A percentile compares a stretch with the other conserved stretches of the same genome.
Evolutionary conservation across 768 basidiomycete genomes (phyloP).

Genomic region (Daedaleopsis sinensis): DNA sequence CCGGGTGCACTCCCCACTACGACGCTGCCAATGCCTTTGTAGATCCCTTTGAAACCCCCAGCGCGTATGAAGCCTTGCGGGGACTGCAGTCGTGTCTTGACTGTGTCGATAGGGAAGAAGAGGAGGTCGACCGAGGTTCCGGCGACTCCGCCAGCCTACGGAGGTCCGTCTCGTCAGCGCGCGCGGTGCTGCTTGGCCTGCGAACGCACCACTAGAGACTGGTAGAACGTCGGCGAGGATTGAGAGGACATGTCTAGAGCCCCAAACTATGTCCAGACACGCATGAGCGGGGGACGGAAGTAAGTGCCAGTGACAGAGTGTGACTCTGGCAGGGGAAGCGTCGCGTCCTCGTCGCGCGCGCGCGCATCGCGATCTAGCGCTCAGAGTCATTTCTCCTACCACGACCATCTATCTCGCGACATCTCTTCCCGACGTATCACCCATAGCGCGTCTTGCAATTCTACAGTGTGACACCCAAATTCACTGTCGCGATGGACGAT

Average conservation of each 20-base stretch:
- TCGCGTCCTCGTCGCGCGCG: slow-evolving; percentile 2
- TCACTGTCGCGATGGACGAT: slow-evolving; percentile 56
- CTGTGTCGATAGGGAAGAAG: slow-evolving; percentile 95
- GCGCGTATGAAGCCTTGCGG: slow-evolving; percentile 81
- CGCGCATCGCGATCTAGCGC: slow-evolving; percentile 1
- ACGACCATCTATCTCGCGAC: neutral
- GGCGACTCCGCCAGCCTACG: slow-evolving; percentile 85
- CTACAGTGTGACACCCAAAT: neutral
- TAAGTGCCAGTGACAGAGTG: no score
- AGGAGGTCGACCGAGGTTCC: slow-evolving; percentile 93
- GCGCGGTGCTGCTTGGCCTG: neutral
- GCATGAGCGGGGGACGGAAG: neutral
- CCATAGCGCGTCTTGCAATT: neutral
- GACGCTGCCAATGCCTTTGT: slow-evolving; percentile 93
- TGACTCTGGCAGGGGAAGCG: no score
- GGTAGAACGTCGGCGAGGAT: slow-evolving; percentile 29
- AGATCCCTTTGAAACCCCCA: slow-evolving; percentile 89
- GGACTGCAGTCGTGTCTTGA: slow-evolving; percentile 95
- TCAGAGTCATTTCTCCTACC: neutral
- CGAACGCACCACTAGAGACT: slow-evolving; percentile 35
- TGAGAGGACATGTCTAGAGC: slow-evolving; percentile 13
- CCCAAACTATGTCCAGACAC: neutral
- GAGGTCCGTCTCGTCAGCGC: neutral
- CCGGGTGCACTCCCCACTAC: slow-evolving; percentile 95
- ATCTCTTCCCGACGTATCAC: neutral